Base-by-base conservation (phyloP, 2,329 filamentous ascomycete genomes). In the Emericellopsis atlantica region DNA sequence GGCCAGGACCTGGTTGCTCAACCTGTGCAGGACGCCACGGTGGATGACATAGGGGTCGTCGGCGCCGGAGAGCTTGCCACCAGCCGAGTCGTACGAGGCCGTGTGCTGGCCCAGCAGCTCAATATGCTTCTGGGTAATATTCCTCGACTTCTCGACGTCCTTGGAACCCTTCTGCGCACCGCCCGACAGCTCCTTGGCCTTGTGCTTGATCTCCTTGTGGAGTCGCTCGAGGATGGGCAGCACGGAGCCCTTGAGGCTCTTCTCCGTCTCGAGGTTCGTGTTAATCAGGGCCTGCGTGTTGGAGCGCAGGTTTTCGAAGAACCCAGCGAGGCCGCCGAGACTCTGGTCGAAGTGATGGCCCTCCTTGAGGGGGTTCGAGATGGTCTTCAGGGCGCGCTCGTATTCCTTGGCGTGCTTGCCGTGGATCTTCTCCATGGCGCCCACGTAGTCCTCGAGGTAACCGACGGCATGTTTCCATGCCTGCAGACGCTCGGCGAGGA, bases 141-240 rank as follows among this genome's bases (percentile, higher is more conserved):
- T 78, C 45, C 90, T 84, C 8, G 86, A 80, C 67, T 94, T 95
- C 46, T 95, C 87, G 18, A 98, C 88, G 39, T 86, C 79, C 67
- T 96, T 98, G 49, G 84, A 79, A 14, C 81, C 76, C 69, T 93
- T 95, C 45, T 79, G 75, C 18, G 84, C 86, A 8, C 90, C 89
- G 46, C 79, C 73, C 35, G 76, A 72, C 39, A 98, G 74, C 63
- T 95, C 89, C 69, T 96, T 96, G 47, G 77, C 73, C 69, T 96
- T 96, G 66, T 84, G 80, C 74, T 96, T 98, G 70, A 98, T 92
- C 60, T 96, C 92, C 59, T 86, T 81, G 67, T 96, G 89, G 38
- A 98, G 71, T 40, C 88, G 83, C 52, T 93, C 86, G 55, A 98
- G 81, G 47, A 90, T 81, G 32, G 90, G 92, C 16, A 95, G 71